Base-by-base conservation (phyloP, 805 yeast species). In the Lachancea kluyveri region DNA sequence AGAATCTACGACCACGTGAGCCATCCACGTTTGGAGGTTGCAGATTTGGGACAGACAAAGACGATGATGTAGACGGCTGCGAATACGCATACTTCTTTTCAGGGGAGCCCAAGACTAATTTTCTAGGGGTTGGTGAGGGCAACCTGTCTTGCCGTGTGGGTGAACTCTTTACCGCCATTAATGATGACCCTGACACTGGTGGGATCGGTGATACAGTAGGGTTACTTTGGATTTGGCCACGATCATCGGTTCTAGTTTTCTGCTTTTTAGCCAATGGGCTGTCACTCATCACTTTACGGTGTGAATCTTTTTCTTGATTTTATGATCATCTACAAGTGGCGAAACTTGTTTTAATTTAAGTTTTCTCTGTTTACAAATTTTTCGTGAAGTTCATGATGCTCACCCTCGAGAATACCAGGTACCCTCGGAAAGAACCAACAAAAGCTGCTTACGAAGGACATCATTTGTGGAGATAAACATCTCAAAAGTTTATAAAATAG, bases 1-100 rank as follows among this genome's bases (percentile, higher is more conserved):
- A 52, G 4, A 46, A 29, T 28, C 53, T 57, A 4, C 63, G 55
- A 0, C 68, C 65, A 30, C 60, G 53, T 0, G 60, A 50, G 8
- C 59, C 48, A 19, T 52, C 52, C 7, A 35, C 31, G 28, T 39
- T 42, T 11, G 63, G 61, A 3, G 64, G 62, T 17, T 54, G 57
- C 19, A 52, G 39, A 21, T 36, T 38, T 9, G 57, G 56, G 1
- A 44, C 49, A 24, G 50, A 52, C 12, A 46, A 33, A 9, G 48
- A 38, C 5, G 54, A 37, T 15, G 41, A 28, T 8, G 37, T 37
- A 21, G 41, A 39, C 1, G 57, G 42, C 21, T 57, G 62, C 9
- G 54, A 43, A 10, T 32, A 23, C 24, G 49, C 47, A 35, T 40
- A 46, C 20, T 41, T 29, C 19, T 42, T 32, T 6, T 52, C 54